Percentiles rank a stretch among this genome's conserved stretches.
Evolutionary conservation across 345 rosid species (phyloP).

Genomic region (Ceriops decandra): DNA sequence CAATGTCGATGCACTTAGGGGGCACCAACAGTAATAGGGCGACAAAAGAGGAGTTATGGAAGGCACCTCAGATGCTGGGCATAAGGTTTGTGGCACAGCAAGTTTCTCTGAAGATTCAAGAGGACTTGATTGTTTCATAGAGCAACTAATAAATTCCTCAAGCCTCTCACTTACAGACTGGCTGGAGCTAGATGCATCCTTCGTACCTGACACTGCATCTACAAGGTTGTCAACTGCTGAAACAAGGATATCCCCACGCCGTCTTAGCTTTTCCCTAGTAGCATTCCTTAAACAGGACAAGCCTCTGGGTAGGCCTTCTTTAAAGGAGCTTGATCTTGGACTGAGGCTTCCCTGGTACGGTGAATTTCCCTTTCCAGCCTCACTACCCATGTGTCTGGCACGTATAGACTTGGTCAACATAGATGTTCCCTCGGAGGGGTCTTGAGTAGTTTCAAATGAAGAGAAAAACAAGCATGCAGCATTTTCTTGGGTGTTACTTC

Average conservation of each 20-base stretch:
- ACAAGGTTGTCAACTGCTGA: constrained; percentile 42
- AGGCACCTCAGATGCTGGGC: constrained; percentile 37
- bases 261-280: constrained; percentile 58
- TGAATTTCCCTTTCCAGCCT: constrained; percentile 38
- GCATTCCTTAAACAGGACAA: constrained; percentile 46
- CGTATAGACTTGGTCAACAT: constrained; percentile 43
- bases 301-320: constrained; percentile 57
- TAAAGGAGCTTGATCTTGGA: constrained; percentile 74
- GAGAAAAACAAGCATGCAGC: constrained; percentile 18
- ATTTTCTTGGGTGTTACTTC: constrained; percentile 37
- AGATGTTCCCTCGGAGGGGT: constrained; percentile 18
- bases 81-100: constrained; percentile 27
- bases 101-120: constrained; percentile 45
- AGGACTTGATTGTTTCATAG: constrained; percentile 24
- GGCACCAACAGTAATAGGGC: constrained; percentile 95
- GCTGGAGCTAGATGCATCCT: constrained; percentile 29
- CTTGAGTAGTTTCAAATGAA: constrained; percentile 21
- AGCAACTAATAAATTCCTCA: constrained; percentile 22
- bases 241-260: constrained; percentile 53
- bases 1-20: constrained; percentile 47
- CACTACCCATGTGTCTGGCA: constrained; percentile 45
- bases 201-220: constrained; percentile 27
- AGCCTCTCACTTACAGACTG: constrained; percentile 28
- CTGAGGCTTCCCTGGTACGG: constrained; percentile 72
- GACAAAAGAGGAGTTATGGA: constrained; percentile 49